These are phyloP conservation scores for Saccharomyces uvarum DNA, from an alignment of 1,139 yeast species.

Conservation along the genomic window DNA sequence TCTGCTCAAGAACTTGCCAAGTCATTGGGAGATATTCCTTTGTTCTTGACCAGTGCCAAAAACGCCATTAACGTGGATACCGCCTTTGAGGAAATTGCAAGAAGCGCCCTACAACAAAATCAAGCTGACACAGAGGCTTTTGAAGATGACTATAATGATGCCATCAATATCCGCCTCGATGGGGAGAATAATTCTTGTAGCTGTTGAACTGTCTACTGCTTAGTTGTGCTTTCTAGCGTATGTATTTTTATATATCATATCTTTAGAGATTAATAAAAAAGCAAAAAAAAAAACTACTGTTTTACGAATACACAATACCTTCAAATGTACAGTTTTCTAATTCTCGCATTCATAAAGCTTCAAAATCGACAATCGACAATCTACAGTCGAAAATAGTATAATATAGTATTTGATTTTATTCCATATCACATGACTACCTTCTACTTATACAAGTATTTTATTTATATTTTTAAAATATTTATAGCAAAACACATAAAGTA, in stretches of 20 bases:
- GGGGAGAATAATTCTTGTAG: slow-evolving; percentile 71
- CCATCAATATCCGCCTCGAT: slow-evolving; percentile 88
- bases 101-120: slow-evolving; percentile 88
- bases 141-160: slow-evolving; percentile 90
- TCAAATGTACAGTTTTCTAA: background rate
- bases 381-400: background rate
- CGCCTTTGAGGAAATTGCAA: slow-evolving; percentile 92
- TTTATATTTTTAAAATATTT: too few species aligned
- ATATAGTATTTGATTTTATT: background rate
- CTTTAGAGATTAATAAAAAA: background rate
- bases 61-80: slow-evolving; percentile 89
- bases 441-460: too few species aligned
- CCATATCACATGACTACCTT: background rate
- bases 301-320: background rate
- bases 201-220: slow-evolving; percentile 40
- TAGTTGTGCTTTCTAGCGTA: background rate
- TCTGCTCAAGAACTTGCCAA: slow-evolving; percentile 82
- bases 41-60: slow-evolving; percentile 90
- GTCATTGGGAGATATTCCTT: slow-evolving; percentile 82
- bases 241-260: background rate
- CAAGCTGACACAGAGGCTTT: slow-evolving; percentile 82
- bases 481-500: too few species aligned
- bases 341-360: background rate
- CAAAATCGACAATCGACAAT: background rate
- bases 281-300: background rate